A percentile compares a stretch with the other conserved stretches of the same genome.
Conservation (phyloP, 371 early-diverging fungal species). For the Mortierella sp. region DNA sequence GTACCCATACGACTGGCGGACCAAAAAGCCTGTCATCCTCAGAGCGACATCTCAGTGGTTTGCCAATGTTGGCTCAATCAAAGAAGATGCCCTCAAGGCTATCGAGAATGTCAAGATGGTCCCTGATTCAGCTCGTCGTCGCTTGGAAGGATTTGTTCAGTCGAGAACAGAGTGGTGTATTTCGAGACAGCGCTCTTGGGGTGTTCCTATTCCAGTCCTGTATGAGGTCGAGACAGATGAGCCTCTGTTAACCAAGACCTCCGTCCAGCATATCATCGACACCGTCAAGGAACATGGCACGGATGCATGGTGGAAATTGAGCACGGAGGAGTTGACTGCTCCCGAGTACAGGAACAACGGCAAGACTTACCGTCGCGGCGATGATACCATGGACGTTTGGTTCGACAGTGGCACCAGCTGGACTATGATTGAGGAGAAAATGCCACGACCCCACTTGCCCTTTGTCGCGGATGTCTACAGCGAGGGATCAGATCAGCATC, state of each 20-base stretch:
- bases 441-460: conserved; percentile 48
- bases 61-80: conserved; percentile 79
- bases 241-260: conserved; percentile 75
- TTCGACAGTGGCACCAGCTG: conserved; percentile 96
- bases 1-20: conserved; percentile 96
- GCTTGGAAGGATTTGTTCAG: conserved; percentile 77
- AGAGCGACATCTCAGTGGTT: conserved; percentile 94
- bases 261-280: conserved; percentile 79
- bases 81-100: conserved; percentile 72
- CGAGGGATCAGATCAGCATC: conserved; percentile 96
- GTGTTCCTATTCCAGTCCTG: conserved; percentile 69
- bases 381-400: conserved; percentile 97
- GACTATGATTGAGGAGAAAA: conserved; percentile 74
- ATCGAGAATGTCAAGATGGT: conserved; percentile 71
- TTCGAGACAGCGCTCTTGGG: conserved; percentile 81
- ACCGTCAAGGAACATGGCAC: conserved; percentile 75
- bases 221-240: conserved; percentile 76
- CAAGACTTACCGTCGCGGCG: conserved; percentile 70
- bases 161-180: conserved; percentile 93
- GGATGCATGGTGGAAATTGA: conserved; percentile 86
- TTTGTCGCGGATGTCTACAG: conserved; percentile 90
- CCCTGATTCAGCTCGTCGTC: conserved; percentile 73
- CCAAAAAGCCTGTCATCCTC: conserved; percentile 90
- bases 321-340: conserved; percentile 79
- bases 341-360: conserved; percentile 73